phyloP scores from a whole-genome alignment of 2,329 filamentous ascomycete genomes.

The Volutella citrinella region DNA sequence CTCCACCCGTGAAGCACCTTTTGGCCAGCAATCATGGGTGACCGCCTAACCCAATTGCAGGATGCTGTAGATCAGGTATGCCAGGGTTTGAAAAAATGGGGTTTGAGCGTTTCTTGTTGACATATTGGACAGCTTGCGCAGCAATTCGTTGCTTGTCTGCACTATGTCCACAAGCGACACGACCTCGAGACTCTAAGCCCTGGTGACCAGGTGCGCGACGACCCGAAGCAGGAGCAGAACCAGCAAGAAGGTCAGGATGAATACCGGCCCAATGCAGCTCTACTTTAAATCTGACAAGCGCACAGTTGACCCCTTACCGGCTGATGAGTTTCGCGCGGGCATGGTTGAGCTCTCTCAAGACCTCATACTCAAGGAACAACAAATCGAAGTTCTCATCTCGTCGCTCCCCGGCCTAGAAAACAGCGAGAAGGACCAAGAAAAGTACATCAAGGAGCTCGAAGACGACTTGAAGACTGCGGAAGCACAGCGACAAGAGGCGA shows the following conservation, averaged over 20 bases:
- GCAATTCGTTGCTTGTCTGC: conserved; percentile 65
- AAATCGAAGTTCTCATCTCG: conserved; percentile 76
- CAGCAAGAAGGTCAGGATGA: conserved; percentile 47
- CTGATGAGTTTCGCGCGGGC: conserved; percentile 63
- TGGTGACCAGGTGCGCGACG: conserved; percentile 56
- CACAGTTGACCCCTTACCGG: conserved; percentile 60
- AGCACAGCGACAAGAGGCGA: conserved; percentile 58
- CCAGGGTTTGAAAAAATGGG: background rate
- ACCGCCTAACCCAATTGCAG: conserved; percentile 79
- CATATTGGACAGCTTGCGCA: conserved; percentile 53
- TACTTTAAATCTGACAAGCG: too few relatives aligned
- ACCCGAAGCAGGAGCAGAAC: conserved; percentile 52
- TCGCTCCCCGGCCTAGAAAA: conserved; percentile 74
- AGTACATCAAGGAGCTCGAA: conserved; percentile 62
- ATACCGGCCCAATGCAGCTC: background rate
- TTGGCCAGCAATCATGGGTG: conserved; percentile 53
- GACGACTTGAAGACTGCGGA: conserved; percentile 63
- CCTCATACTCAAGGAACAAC: conserved; percentile 75
- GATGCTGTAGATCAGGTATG: conserved; percentile 78
- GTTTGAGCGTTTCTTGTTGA: conserved; percentile 2
- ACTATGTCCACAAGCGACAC: conserved; percentile 67
- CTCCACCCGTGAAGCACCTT: conserved; percentile 4
- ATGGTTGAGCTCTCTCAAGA: conserved; percentile 73
- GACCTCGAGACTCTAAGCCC: conserved; percentile 59
- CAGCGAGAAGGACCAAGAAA: conserved; percentile 73